phyloP scores from a whole-genome alignment of 2,329 filamentous ascomycete species.

The Nothomitra cinnamomea region DNA sequence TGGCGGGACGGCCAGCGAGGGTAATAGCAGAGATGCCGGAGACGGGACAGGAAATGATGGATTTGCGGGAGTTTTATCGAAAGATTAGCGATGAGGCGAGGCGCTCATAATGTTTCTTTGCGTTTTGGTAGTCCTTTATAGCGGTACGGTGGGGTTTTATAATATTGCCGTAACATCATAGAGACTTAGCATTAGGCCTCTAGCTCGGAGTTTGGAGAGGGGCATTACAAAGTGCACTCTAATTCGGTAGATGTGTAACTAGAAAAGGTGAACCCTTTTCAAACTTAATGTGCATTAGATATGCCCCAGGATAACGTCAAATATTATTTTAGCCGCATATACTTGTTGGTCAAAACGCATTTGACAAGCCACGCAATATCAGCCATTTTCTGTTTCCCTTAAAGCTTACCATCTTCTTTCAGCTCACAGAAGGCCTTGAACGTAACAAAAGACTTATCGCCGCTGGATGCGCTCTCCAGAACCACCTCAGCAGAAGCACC shows the following conservation, averaged over 20 bases:
- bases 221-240: too few species aligned
- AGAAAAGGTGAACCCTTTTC: too few species aligned
- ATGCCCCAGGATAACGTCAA: too few species aligned
- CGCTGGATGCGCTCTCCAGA: constrained; percentile 42
- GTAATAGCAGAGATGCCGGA: constrained; percentile 70
- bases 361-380: too few species aligned
- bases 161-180: too few species aligned
- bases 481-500: constrained; percentile 74
- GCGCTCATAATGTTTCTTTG: background rate
- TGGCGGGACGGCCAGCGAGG: constrained; percentile 66
- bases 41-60: constrained; percentile 29
- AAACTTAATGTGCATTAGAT: too few species aligned
- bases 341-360: too few species aligned
- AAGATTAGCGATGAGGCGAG: constrained; percentile 1
- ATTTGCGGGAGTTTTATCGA: constrained; percentile 5
- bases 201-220: too few species aligned
- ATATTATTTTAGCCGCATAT: too few species aligned
- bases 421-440: constrained; percentile 94
- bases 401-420: constrained; percentile 19
- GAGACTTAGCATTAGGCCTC: too few species aligned
- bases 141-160: too few species aligned
- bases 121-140: background rate
- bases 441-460: constrained; percentile 57
- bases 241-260: too few species aligned
- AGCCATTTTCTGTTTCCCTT: background rate